Percentiles rank a stretch among this genome's conserved stretches.
These are phyloP conservation scores for Boletus rubescentipes DNA, from an alignment of 768 basidiomycete genomes.

Conservation along the genomic window DNA sequence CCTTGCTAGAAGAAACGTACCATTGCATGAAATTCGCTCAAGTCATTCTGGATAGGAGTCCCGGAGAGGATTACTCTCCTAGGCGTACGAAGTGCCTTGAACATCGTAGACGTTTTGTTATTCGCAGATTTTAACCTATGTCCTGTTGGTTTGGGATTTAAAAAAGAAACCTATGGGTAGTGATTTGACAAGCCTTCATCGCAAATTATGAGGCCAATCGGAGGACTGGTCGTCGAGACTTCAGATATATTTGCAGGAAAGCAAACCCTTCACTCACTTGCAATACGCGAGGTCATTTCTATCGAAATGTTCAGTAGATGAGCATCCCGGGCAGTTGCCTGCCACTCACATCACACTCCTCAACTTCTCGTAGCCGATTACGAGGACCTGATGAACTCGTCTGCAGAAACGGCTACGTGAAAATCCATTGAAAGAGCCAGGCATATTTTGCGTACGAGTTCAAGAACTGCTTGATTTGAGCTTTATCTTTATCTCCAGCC, in stretches of 20 bases:
- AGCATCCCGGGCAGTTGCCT: not conserved
- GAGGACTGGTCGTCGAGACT: conserved; percentile 53
- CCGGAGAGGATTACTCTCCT: conserved; percentile 90
- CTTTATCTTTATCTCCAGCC: conserved; percentile 58
- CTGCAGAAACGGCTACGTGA: conserved; percentile 35
- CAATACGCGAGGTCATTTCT: conserved; percentile 61
- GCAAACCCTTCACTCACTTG: conserved; percentile 45
- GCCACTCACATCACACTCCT: conserved; percentile 72
- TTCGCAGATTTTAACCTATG: conserved; percentile 91
- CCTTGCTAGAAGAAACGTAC: conserved; percentile 40
- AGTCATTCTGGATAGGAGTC: conserved; percentile 96
- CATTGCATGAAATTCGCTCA: conserved; percentile 96
- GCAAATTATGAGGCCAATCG: conserved; percentile 90
- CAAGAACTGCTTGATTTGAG: conserved; percentile 64
- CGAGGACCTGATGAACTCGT: conserved; percentile 77
- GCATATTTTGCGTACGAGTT: conserved; percentile 53
- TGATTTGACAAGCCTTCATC: conserved; percentile 70
- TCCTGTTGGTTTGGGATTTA: conserved; percentile 42
- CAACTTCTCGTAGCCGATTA: conserved; percentile 94
- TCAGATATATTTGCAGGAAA: not conserved
- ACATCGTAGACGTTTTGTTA: conserved; percentile 87
- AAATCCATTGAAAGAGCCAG: not conserved
- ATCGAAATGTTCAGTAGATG: conserved; percentile 3
- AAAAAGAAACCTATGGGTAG: not conserved
- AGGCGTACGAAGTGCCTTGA: conserved; percentile 71